Percentiles rank a stretch among this genome's conserved stretches.
Conservation (phyloP, 2,329 filamentous ascomycete species). For the Trichoderma breve region DNA sequence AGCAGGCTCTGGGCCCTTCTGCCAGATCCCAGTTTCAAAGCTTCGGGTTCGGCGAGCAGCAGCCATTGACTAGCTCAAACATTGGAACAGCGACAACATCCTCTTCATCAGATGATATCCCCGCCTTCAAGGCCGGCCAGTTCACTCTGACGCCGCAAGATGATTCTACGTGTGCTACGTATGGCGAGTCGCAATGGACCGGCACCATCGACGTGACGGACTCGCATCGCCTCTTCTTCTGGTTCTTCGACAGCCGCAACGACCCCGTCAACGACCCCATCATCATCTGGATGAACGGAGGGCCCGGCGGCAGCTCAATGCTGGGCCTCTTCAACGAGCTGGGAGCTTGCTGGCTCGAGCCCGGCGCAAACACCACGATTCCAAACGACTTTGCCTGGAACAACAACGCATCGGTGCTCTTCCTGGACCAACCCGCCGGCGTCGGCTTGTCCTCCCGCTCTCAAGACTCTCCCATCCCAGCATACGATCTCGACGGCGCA, state of each 20-base stretch:
- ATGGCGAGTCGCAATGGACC: constrained; percentile 25
- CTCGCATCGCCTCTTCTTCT: constrained; percentile 26
- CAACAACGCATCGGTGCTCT: constrained; percentile 38
- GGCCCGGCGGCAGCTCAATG: constrained; percentile 23
- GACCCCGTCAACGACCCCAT: constrained; percentile 33
- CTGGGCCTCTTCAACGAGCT: constrained; percentile 22
- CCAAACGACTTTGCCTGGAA: constrained; percentile 26
- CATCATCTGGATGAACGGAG: constrained; percentile 48
- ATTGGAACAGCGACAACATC: neutral
- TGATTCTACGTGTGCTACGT: constrained; percentile 18
- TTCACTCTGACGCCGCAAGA: constrained; percentile 20
- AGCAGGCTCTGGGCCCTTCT: neutral
- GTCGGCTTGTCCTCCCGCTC: constrained; percentile 53
- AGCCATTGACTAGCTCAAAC: neutral
- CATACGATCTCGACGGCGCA: constrained; percentile 42
- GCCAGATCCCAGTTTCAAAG: neutral
- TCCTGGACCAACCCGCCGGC: constrained; percentile 54
- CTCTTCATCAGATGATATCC: neutral
- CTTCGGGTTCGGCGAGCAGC: neutral
- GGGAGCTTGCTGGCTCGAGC: constrained; percentile 23
- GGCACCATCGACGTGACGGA: constrained; percentile 26
- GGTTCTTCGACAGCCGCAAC: constrained; percentile 30
- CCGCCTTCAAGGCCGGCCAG: constrained; percentile 20
- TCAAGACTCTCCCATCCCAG: constrained; percentile 28
- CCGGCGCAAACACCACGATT: neutral